Base-by-base conservation (phyloP, 2,329 filamentous ascomycete species). In the Thelonectria rubi region DNA sequence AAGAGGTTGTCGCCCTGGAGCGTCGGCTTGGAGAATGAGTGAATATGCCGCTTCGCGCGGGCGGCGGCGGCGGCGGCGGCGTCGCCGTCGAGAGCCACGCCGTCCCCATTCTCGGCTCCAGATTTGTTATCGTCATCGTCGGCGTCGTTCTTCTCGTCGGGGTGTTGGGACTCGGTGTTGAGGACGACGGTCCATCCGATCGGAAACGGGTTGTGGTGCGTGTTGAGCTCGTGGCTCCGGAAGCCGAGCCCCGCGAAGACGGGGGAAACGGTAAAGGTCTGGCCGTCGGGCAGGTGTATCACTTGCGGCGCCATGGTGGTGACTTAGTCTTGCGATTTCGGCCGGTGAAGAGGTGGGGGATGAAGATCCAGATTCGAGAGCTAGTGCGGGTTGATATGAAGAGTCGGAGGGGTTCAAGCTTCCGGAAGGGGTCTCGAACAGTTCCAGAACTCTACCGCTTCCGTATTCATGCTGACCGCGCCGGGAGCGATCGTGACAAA, bases 171-270 rank as follows among this genome's bases (percentile, higher is more conserved):
- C 59, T 82, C 88, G 1, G 90, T 92, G 71, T 94, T 90, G 39
- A 98, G 82, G 30, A 94, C 90, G 52, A 97, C 89, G 2, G 91
- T 96, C 94, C 94, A 98, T 32, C 94, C 94, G 6, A 91, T 86
- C 0, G 94, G 93, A 62, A 93, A 94, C 4, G 89, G 85, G 53
- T 88, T 88, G 69, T 86, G 85, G 71, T 90, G 87, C 24, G 84
- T 81, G 71, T 85, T 90, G 65, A 92, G 80, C 64, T 95, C 90
- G 73, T 92, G 90, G 59, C 89, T 87, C 76, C 94, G 95, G 87
- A 97, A 97, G 71, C 90, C 92, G 58, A 95, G 84, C 32, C 94
- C 94, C n/a, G 91, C 93, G 75, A 97, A 97, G 24, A 97, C 92
- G 1, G 93, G 91, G 14, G 88, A 88, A 32, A 97, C 91, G 3